These are phyloP conservation scores for Verticillium albo-atrum DNA, from an alignment of 2,329 filamentous ascomycete species.

Conservation along the genomic window DNA sequence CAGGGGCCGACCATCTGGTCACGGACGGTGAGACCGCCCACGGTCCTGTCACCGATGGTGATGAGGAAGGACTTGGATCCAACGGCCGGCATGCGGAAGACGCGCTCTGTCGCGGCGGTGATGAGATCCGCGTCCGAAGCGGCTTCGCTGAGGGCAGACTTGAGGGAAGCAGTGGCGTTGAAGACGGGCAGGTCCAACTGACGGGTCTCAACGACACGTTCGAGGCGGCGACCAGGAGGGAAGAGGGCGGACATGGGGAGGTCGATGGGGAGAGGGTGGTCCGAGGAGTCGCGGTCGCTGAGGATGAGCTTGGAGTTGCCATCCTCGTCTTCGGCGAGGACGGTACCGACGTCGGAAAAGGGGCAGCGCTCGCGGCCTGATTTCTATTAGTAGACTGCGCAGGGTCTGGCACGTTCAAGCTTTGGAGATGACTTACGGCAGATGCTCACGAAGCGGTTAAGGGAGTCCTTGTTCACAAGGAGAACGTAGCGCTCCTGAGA, in stretches of 20 bases:
- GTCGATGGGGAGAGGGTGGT: constrained; percentile 77
- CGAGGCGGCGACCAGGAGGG: constrained; percentile 80
- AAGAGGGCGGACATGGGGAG: constrained; percentile 86
- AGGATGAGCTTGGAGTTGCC: constrained; percentile 72
- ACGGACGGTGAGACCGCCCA: constrained; percentile 81
- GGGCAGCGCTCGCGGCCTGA: constrained; percentile 80
- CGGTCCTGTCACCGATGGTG: constrained; percentile 89
- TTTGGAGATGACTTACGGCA: constrained; percentile 40
- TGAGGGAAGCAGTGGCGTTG: constrained; percentile 62
- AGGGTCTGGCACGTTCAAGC: neutral
- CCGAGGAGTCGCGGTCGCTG: constrained; percentile 71
- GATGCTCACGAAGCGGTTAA: constrained; percentile 71
- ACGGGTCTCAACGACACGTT: constrained; percentile 66
- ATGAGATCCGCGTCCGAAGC: constrained; percentile 48
- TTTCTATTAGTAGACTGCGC: constrained; percentile 3
- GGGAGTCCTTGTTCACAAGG: constrained; percentile 73
- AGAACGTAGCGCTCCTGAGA: constrained; percentile 95
- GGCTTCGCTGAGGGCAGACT: constrained; percentile 55
- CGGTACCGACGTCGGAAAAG: constrained; percentile 85
- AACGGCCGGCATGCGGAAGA: constrained; percentile 81
- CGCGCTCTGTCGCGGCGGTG: constrained; percentile 68
- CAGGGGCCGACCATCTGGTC: constrained; percentile 97
- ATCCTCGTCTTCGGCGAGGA: constrained; percentile 55
- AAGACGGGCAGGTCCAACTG: constrained; percentile 67
- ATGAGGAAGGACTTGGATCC: constrained; percentile 98